phyloP scores from a whole-genome alignment of 306 rosid species.

The Hippophae tibetana region DNA sequence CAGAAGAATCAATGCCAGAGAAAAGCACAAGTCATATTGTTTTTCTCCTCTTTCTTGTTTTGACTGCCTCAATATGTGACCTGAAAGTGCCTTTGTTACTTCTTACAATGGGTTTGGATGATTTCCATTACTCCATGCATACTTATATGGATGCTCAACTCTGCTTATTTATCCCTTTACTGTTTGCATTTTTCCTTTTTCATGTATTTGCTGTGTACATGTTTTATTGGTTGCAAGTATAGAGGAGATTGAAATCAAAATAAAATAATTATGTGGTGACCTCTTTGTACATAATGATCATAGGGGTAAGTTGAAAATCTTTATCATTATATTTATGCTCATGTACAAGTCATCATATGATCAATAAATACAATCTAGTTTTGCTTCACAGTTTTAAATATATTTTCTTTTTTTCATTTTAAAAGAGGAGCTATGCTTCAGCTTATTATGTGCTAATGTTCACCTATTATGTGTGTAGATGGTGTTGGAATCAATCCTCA shows the following conservation, averaged over 20 bases:
- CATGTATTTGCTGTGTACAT: too few species aligned
- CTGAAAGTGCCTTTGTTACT: neutral
- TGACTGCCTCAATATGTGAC: neutral
- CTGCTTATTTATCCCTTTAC: neutral
- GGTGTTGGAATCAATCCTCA: constrained; percentile 97
- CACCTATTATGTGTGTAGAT: constrained; percentile 47
- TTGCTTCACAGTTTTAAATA: too few species aligned
- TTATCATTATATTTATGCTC: too few species aligned
- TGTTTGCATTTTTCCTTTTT: too few species aligned
- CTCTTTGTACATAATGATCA: too few species aligned
- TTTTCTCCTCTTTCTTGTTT: neutral
- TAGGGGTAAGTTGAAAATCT: too few species aligned
- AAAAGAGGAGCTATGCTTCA: neutral
- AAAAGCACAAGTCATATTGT: neutral
- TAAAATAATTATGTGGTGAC: too few species aligned
- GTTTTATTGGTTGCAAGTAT: too few species aligned
- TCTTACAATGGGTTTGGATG: neutral
- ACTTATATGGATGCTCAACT: neutral
- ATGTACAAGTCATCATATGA: too few species aligned
- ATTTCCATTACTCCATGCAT: neutral
- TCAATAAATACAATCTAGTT: too few species aligned
- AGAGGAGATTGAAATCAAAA: too few species aligned
- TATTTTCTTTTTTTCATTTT: neutral
- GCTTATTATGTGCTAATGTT: neutral
- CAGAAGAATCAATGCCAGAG: too few species aligned